Base-by-base conservation (phyloP, 2,329 filamentous ascomycete species). In the Sclerotinia trifoliorum region DNA sequence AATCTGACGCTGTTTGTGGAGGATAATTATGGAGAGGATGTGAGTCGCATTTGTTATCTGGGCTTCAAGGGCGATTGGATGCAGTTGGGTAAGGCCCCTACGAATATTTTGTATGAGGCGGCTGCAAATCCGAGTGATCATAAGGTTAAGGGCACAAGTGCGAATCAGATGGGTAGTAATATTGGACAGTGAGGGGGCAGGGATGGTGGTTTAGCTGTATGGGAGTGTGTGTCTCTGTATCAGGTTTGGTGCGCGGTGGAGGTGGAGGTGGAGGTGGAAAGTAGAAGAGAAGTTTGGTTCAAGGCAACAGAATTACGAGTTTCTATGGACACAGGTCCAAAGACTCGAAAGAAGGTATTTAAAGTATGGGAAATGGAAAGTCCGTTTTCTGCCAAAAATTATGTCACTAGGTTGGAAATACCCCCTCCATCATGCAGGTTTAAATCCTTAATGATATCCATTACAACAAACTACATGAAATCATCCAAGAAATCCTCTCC, bases 11-110 rank as follows among this genome's bases (percentile, higher is more conserved):
- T 99, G 62, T 98, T 98, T 82, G 91, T 98, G 74, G 90, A 92
- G 75, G 92, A 97, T 78, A 99, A 98, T 77, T 97, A 94, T 80
- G 86, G 88, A 74, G 85, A 87, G 15, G 92, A 96, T 67, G 88
- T 90, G 67, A 94, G 92, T 56, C 85, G 88, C 61, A 78, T 98
- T 2, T 88, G 84, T 70, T 99, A 97, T 80, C 72, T 98, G 68
- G 95, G 92, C 0, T 98, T 99, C 82, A 94, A 92, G 80, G 95
- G 95, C 32, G 92, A 97, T 80, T 98, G 93, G 84, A 95, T 95
- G 86, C 88, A 89, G 78, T 80, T 96, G 76, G 95, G 90, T 58
- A 85, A 90, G 67, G 92, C 94, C 77, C 93, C 95, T 0, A 83
- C 90, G 8, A 93, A 90, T 73, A 94, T 98, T 74, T 76, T 97